phyloP scores from a whole-genome alignment of 805 yeast genomes.

The Kuraishia molischiana region DNA sequence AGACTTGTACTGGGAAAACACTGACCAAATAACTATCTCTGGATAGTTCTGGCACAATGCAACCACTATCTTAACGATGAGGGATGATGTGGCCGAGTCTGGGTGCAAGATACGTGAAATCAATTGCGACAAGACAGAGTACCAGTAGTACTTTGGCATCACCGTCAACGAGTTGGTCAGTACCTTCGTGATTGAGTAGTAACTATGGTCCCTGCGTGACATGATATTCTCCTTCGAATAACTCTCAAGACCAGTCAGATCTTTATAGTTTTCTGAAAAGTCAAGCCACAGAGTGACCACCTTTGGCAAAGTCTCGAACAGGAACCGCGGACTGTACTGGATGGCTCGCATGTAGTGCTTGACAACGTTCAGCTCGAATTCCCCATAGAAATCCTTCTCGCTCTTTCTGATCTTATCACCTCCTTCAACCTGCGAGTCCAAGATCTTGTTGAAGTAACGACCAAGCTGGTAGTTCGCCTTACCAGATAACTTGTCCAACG shows the following conservation, averaged over 20 bases:
- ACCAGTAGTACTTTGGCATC: constrained; percentile 59
- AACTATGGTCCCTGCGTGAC: constrained; percentile 22
- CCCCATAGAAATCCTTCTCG: constrained; percentile 31
- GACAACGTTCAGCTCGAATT: constrained; percentile 45
- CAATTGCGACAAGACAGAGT: constrained; percentile 76
- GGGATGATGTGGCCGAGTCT: constrained; percentile 41
- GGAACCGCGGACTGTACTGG: constrained; percentile 50
- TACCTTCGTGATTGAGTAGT: constrained; percentile 37
- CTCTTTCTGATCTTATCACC: constrained; percentile 17
- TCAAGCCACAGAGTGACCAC: constrained; percentile 90
- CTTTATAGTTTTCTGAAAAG: constrained; percentile 34
- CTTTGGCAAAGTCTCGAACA: constrained; percentile 75
- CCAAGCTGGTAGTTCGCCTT: constrained; percentile 78
- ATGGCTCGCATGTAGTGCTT: constrained; percentile 49
- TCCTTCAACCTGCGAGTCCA: constrained; percentile 46
- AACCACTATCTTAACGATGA: constrained; percentile 49
- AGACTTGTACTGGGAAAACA: constrained; percentile 62
- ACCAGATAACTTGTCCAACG: constrained; percentile 53
- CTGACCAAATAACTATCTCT: constrained; percentile 77
- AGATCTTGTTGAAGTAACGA: constrained; percentile 63
- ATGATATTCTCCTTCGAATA: constrained; percentile 15
- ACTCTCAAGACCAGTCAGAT: constrained; percentile 14
- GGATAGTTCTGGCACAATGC: constrained; percentile 61
- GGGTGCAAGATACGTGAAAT: constrained; percentile 69
- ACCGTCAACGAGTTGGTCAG: constrained; percentile 31